A percentile compares a stretch with the other conserved stretches of the same genome.
Conservation (phyloP, 2,329 filamentous ascomycete genomes). For the Botrytis fabae region DNA sequence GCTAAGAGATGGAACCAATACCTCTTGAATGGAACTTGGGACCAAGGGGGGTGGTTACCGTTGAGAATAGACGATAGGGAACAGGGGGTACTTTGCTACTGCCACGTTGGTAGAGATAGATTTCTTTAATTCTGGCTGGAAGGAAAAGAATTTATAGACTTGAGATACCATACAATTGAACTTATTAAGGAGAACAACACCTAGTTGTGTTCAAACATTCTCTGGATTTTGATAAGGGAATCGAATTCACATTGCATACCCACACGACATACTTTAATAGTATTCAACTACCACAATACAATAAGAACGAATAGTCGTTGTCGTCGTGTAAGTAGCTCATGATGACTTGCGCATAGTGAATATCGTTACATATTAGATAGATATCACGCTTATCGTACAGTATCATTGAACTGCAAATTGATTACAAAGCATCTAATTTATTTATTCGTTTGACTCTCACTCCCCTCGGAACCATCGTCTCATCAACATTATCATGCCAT, state of each 20-base stretch:
- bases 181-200: not conserved
- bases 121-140: slow-evolving; percentile 3
- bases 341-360: not conserved
- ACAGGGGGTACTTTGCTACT: not conserved
- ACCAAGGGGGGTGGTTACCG: not conserved
- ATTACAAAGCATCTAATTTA: not conserved
- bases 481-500: not conserved
- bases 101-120: not conserved
- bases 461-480: not conserved
- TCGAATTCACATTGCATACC: not conserved
- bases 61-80: not conserved
- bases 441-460: not conserved
- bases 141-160: slow-evolving; percentile 6
- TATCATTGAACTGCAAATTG: not conserved
- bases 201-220: not conserved
- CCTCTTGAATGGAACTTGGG: too few species aligned
- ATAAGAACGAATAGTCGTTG: not conserved
- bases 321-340: not conserved
- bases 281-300: not conserved
- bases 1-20: not conserved
- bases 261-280: not conserved
- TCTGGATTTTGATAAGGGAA: too few species aligned
- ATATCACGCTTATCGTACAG: not conserved
- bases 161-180: not conserved
- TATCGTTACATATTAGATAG: too few species aligned